A percentile compares a stretch with the other conserved stretches of the same genome.
phyloP scores from a whole-genome alignment of 2,329 filamentous ascomycete species.

The Nemania abortiva region DNA sequence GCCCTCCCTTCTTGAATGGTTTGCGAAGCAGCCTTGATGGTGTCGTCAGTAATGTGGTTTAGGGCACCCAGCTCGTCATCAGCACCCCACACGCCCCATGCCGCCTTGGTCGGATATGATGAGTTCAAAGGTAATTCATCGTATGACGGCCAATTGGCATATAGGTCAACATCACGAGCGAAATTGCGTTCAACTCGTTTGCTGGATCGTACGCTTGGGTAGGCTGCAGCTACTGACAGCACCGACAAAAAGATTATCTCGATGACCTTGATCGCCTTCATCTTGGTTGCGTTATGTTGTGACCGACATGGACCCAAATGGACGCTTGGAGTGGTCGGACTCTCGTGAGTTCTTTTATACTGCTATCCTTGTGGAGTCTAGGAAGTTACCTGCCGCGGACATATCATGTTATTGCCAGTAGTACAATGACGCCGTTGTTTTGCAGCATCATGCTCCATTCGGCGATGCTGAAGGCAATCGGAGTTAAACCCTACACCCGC shows the following conservation, averaged over 20 bases:
- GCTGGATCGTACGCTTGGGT: not conserved
- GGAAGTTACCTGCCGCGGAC: not conserved
- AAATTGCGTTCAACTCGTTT: conserved; percentile 19
- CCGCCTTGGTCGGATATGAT: conserved; percentile 34
- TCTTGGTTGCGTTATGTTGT: not conserved
- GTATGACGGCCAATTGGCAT: conserved; percentile 25
- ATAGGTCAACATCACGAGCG: conserved; percentile 16
- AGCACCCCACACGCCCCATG: conserved; percentile 32
- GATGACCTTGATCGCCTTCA: not conserved
- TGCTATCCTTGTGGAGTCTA: not conserved
- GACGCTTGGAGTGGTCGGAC: not conserved
- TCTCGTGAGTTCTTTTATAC: not conserved
- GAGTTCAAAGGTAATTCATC: conserved; percentile 29
- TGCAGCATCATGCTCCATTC: not conserved
- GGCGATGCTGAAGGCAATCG: not conserved
- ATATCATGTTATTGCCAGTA: not conserved
- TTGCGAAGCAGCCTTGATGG: conserved; percentile 21
- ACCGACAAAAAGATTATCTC: conserved; percentile 9
- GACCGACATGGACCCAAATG: not conserved
- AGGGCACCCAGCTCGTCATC: conserved; percentile 30
- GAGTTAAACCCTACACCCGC: not conserved
- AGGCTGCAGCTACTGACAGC: conserved; percentile 42
- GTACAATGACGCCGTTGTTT: not conserved
- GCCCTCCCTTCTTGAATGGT: conserved; percentile 20
- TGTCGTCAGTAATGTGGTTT: conserved; percentile 32